phyloP scores from a whole-genome alignment of 2,329 filamentous ascomycete genomes.

The Plectosphaerella cucumerina region DNA sequence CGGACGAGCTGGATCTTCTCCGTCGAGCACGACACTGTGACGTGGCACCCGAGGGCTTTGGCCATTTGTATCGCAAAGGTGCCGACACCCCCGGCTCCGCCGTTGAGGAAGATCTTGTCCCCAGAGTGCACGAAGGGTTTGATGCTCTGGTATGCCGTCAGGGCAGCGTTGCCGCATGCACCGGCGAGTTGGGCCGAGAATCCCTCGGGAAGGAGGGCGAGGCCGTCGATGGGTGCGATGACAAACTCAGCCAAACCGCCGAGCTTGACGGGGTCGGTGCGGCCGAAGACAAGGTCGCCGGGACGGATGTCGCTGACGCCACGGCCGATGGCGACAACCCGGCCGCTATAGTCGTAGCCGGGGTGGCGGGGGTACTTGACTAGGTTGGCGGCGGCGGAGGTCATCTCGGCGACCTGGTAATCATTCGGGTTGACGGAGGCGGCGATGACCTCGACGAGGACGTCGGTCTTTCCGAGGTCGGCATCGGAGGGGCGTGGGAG shows the following conservation, averaged over 20 bases:
- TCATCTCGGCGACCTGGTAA: slow-evolving; percentile 39
- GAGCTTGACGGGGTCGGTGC: slow-evolving; percentile 21
- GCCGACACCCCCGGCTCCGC: slow-evolving; percentile 60
- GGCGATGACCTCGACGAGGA: slow-evolving; percentile 38
- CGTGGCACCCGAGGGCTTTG: slow-evolving; percentile 55
- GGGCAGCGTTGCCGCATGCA: slow-evolving; percentile 35
- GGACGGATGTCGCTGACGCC: slow-evolving; percentile 21
- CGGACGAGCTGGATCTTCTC: slow-evolving; percentile 54
- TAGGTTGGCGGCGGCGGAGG: slow-evolving; percentile 27
- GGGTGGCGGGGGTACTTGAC: slow-evolving; percentile 37
- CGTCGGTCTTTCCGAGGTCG: slow-evolving; percentile 20
- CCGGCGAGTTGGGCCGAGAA: slow-evolving; percentile 36
- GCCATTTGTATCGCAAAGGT: slow-evolving; percentile 61
- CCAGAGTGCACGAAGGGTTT: slow-evolving; percentile 42
- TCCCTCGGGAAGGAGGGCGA: slow-evolving; percentile 32
- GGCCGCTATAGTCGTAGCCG: slow-evolving; percentile 49
- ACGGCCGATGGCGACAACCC: slow-evolving; percentile 29
- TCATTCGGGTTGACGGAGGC: slow-evolving; percentile 44
- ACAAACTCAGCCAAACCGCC: slow-evolving; percentile 41
- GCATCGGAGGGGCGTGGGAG: slow-evolving; percentile 15
- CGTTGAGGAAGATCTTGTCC: slow-evolving; percentile 60
- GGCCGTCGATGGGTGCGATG: slow-evolving; percentile 23
- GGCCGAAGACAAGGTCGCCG: slow-evolving; percentile 41
- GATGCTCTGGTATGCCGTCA: slow-evolving; percentile 46
- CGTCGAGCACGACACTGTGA: slow-evolving; percentile 59